Evolutionary conservation across 164 flowering plant genomes (phyloP).

Genomic region (Sextonia rubra): DNA sequence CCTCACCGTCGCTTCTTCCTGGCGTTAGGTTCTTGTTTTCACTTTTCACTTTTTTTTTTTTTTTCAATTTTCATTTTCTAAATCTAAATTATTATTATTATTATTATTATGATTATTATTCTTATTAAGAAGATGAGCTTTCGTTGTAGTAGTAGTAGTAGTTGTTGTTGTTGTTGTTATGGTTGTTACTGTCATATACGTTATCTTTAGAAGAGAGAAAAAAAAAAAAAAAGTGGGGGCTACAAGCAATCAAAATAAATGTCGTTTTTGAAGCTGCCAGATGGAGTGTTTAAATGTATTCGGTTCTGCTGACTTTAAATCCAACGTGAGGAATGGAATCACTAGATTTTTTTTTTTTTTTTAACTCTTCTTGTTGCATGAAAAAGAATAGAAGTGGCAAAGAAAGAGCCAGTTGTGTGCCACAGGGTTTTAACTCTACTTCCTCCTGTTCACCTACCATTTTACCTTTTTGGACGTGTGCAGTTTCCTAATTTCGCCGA

Average conservation of each 20-base stretch:
- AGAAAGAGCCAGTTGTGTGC: not conserved
- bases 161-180: not conserved
- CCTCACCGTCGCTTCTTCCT: constrained; percentile 82
- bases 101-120: not conserved
- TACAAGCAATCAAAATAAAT: constrained; percentile 6
- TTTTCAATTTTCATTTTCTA: not conserved
- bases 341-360: too few species aligned
- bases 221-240: not conserved
- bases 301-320: not conserved
- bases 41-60: not conserved
- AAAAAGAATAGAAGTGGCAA: not conserved
- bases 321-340: not conserved
- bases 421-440: too few species aligned
- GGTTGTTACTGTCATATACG: not conserved
- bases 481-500: too few species aligned
- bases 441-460: too few species aligned
- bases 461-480: too few species aligned
- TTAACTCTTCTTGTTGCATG: too few species aligned
- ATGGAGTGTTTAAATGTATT: not conserved
- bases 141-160: too few species aligned
- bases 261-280: not conserved
- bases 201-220: not conserved
- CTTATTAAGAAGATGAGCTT: not conserved
- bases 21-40: constrained; percentile 40
- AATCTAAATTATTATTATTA: constrained; percentile 1